Base-by-base conservation (phyloP, 345 rosid species). In the Punica granatum region DNA sequence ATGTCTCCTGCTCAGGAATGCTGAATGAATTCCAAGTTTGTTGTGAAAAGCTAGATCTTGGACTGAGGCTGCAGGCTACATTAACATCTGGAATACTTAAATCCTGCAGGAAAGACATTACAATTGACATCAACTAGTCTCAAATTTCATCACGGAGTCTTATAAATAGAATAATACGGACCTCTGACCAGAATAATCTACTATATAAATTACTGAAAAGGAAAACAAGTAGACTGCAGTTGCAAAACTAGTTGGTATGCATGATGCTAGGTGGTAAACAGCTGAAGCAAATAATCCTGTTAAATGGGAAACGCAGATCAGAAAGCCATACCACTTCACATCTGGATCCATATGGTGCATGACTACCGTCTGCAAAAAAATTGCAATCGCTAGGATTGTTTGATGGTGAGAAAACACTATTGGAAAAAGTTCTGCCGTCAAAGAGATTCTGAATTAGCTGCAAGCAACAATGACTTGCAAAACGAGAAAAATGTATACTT, bases 291-390 rank as follows among this genome's bases (percentile, higher is more conserved):
- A 56, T 26, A n/a, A 30, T 15, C 5, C 12, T 56, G 25, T 56
- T 13, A 26, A 56, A 8, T 37, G 41, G 19, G 61, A 19, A 56
- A 30, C 18, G 1, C 6, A 56, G 11, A 56, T 12, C 25, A 14
- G 12, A 34, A 43, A 12, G n/a, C 60, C 85, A 76, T 78, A 87
- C 98, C 85, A 74, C 78, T 77, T 83, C 78, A 71, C 62, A 70
- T 75, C 81, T 87, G 65, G 79, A 63, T 63, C 81, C 86, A 65
- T 74, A 70, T 62, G 68, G 60, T 65, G 66, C 71, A 70, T 28
- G 43, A 67, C 67, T 66, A 68, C 46, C 63, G 35, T 61, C 76
- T 60, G 72, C 74, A 63, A 79, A 77, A 60, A 72, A 69, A 70
- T 70, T 70, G 23, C 60, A 74, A 64, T 61, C 73, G 74, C 81